Base-by-base conservation (phyloP, 2,329 filamentous ascomycete genomes). In the Teratosphaeria epicoccoides region DNA sequence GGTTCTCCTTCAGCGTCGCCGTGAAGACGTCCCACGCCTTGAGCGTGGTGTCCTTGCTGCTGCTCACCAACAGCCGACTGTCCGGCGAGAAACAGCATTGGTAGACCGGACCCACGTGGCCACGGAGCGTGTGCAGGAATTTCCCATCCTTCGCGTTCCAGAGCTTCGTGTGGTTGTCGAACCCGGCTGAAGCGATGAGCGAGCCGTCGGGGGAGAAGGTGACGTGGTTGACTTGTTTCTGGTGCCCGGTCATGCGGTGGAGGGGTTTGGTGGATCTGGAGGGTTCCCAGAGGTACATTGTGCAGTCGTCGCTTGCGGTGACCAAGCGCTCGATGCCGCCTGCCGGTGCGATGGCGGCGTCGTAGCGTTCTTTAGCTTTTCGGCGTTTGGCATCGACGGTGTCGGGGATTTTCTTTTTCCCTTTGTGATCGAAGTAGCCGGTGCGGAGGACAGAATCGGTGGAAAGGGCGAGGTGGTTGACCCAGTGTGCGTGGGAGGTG, bases 151-250 rank as follows among this genome's bases (percentile, higher is more conserved):
- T 77, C 2, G 85, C 86, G 59, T 83, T 87, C 90, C 90, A 97
- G 24, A 96, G 72, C 71, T 95, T 95, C 61, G 91, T 88, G 63
- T 91, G 87, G 67, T 97, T 98, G 68, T 98, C 93, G 73, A 91
- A 98, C 3, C 85, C 84, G 7, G 87, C 84, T 33, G 87, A 94
- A 7, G 93, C 93, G 61, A 98, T 89, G 53, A 91, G 78, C 7
- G 81, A 77, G 28, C 89, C 91, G 64, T 97, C 90, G 0, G 91
- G 89, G 0, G 88, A 95, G 70, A 97, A 97, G 0, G 84, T 86
- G 46, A 97, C 90, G 66, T 96, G 87, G 68, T 97, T 96, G 60
- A 97, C 90, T 65, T 91, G 87, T 71, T 97, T 97, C 68, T 96
- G 88, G 64, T 98, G 93, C 2, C 93, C 93, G n/a, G 88, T 71